Evolutionary conservation across 768 basidiomycete genomes (phyloP), one percentile per base, ranked within the genome.

Genomic region (Suillus alpinus): DNA sequence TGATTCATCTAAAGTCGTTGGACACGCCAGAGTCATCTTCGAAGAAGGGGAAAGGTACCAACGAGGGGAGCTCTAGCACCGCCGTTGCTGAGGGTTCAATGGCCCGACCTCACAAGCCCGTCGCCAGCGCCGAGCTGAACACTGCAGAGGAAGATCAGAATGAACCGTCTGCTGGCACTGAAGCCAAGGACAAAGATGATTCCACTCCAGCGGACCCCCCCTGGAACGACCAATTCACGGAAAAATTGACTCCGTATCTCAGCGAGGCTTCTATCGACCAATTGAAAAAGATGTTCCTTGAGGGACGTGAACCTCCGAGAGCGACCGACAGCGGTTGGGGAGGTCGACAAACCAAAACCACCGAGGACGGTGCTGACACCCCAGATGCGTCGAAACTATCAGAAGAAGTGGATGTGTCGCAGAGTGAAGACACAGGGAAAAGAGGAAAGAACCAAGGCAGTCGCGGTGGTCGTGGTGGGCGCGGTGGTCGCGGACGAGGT

Each of bases 1-100:
- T 92, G 8, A 77, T 97, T 18, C 89, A 92, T 69, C 69, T 99
- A 37, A 92, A 92, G 71, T 84, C 86, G 57, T 81, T 98, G 41
- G 83, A 77, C 39, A 86, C 86, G 69, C 95, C 94, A 2, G 79
- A 83, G 61, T 80, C 80, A 29, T 72, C 85, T 29, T 67, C 77
- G 10, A 83, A 83, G 66, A 82, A 79, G 65, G 68, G 64, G 39
- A 70, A 70, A 57, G 58, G 49, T 9, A 59, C 62, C 39, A 37
- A 63, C 0, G 66, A 63, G 44, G 60, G 63, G 31, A 59, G 50
- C 20, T 49, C 62, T 29, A 67, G 61, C 34, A 68, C 59, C 13
- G 53, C 49, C 40, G 65, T 47, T n/a, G 63, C 62, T 20, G 64
- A 51, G 37, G 37, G 14, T 9, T 55, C 39, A 6, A 23, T 39